These are phyloP conservation scores for Fusarium sp. DNA, from an alignment of 2,329 filamentous ascomycete species.

Conservation along the genomic window DNA sequence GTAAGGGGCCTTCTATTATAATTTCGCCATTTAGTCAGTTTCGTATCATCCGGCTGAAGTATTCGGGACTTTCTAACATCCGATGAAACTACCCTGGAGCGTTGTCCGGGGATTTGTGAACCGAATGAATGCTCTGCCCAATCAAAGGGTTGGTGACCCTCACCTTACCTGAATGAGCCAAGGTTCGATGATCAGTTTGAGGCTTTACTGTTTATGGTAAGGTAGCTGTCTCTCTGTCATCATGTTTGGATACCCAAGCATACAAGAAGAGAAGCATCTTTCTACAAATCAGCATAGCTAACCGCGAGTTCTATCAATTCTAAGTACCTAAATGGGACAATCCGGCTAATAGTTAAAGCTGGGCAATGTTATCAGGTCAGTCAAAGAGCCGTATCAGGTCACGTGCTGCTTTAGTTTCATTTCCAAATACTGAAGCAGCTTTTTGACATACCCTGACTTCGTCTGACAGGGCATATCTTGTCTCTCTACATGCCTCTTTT, in stretches of 20 bases:
- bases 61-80: neutral
- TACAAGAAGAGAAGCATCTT: neutral
- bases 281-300: neutral
- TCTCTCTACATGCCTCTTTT: too few species aligned
- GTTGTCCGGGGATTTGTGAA: accelerated
- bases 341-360: neutral
- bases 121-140: neutral
- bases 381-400: neutral
- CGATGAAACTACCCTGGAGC: neutral
- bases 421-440: accelerated
- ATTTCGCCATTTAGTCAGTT: neutral
- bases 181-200: accelerated
- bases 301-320: accelerated
- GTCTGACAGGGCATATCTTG: too few species aligned
- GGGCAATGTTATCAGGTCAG: neutral
- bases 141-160: accelerated
- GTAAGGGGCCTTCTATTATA: accelerated
- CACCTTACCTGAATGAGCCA: neutral
- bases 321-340: neutral
- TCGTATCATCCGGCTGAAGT: neutral
- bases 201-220: neutral
- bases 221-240: neutral
- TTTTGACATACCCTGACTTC: neutral
- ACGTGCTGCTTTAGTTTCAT: neutral
- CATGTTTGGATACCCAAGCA: accelerated